Evolutionary conservation across 768 basidiomycete genomes (phyloP), one percentile per base, ranked within the genome.

Genomic region (Sarcodon aspratus): DNA sequence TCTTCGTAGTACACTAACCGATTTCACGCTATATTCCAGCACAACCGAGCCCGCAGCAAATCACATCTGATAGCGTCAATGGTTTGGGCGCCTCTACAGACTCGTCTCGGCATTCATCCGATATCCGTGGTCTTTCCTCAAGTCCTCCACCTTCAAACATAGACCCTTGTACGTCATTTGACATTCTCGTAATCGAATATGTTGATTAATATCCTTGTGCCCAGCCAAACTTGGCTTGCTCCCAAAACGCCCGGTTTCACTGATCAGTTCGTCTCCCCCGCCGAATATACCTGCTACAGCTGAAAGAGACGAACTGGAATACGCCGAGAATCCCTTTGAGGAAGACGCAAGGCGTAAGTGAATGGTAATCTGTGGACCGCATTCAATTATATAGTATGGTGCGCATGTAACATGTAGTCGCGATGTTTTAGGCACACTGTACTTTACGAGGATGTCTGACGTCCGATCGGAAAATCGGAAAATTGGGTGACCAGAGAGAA

Each of bases 311-410:
- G 79, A 76, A n/a, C 57, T 83, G 54, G 84, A 85, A 61, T 86
- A 83, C 61, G 72, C 75, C 3, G 82, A 85, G 70, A 85, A 78
- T 55, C 84, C 84, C 34, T 87, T 87, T 52, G 82, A 86, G 49
- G 80, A 84, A 36, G 52, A 42, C 13, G 40, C 17, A 13, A 15
- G 40, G 27, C 40, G 27, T 27, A 42, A 42, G 40, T 42, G 40
- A 42, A 9, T 15, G 27, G 17, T 8, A 9, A 8, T 42, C 27
- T 42, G 21, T 27, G 21, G 5, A 27, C 21, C 21, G 40, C 40
- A 42, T 42, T 15, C 13, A 13, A 42, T 15, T 42, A 9, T 13
- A 13, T 42, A 40, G n/a, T 10, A 13, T 27, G 17, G 15, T 42
- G 13, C 27, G 8, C 21, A 27, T 27, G 21, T 13, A 13, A 17